Evolutionary conservation across 305 asterid species (phyloP).

Genomic region (Fraxinus xanthoxyloides): DNA sequence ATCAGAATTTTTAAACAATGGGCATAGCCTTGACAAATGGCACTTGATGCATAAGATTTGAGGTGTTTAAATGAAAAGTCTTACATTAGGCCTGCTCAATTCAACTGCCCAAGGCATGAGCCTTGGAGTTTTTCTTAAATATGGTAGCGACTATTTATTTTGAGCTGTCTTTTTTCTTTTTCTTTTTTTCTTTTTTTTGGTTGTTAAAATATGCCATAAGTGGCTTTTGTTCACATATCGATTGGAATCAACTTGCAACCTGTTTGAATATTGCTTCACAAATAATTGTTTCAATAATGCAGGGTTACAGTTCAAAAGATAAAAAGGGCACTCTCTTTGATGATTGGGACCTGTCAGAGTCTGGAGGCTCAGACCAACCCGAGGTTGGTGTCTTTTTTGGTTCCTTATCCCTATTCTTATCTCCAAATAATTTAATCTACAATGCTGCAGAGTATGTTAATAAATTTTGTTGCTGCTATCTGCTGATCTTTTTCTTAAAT

Average conservation of each 20-base stretch:
- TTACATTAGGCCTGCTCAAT: background rate
- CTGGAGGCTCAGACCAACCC: slow-evolving; percentile 64
- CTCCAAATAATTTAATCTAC: slow-evolving; percentile 5
- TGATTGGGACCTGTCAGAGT: slow-evolving; percentile 92
- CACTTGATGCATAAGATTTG: background rate
- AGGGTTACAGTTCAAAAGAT: slow-evolving; percentile 94
- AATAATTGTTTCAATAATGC: slow-evolving; percentile 27
- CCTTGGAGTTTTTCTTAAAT: background rate
- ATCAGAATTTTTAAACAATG: background rate
- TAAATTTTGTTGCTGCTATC: slow-evolving; percentile 2
- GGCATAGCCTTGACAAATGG: background rate
- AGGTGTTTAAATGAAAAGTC: background rate
- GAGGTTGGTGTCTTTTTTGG: slow-evolving; percentile 50
- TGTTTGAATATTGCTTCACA: slow-evolving; percentile 11
- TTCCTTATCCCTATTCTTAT: slow-evolving; percentile 19
- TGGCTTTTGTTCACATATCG: slow-evolving; percentile 14
- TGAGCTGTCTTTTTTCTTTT: background rate
- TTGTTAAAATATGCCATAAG: background rate
- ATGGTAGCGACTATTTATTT: background rate
- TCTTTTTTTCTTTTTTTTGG: background rate
- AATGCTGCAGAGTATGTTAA: slow-evolving; percentile 11
- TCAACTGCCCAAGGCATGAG: background rate
- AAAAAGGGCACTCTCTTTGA: slow-evolving; percentile 58
- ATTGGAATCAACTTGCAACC: slow-evolving; percentile 16
- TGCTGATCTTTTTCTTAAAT: background rate